Evolutionary conservation across 2,329 filamentous ascomycete genomes (phyloP).

Genomic region (Conoideocrella luteorostrata): DNA sequence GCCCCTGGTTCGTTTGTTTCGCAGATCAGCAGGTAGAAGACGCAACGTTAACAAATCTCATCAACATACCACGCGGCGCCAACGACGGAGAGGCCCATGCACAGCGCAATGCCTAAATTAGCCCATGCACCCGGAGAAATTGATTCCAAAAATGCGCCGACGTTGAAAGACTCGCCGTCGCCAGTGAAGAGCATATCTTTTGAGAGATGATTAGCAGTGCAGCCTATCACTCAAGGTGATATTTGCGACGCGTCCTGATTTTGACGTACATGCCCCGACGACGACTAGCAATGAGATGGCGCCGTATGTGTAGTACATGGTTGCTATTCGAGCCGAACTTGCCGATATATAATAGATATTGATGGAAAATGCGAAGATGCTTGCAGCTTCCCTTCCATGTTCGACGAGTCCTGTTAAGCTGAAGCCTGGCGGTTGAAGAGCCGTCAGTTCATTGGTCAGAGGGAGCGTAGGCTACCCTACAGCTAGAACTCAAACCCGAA

Average conservation of each 20-base stretch:
- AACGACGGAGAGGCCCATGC: constrained; percentile 92
- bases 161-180: constrained; percentile 93
- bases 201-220: background rate
- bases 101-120: constrained; percentile 80
- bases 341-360: too few relatives aligned
- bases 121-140: constrained; percentile 95
- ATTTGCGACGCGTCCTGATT: too few relatives aligned
- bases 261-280: constrained; percentile 72
- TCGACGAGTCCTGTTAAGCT: too few relatives aligned
- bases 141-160: constrained; percentile 89
- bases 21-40: background rate
- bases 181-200: constrained; percentile 98
- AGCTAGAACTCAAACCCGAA: too few relatives aligned
- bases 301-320: constrained; percentile 67
- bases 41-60: constrained; percentile 15
- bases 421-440: too few relatives aligned
- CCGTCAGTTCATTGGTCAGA: too few relatives aligned
- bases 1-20: constrained; percentile 58
- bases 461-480: too few relatives aligned
- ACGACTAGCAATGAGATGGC: constrained; percentile 62
- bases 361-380: too few relatives aligned
- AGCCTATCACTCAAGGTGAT: too few relatives aligned
- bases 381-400: too few relatives aligned
- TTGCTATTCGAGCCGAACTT: too few relatives aligned
- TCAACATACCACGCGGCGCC: constrained; percentile 85